Evolutionary conservation across 2,329 filamentous ascomycete genomes (phyloP), one percentile per base, ranked within the genome.

Genomic region (Purpureocillium lavendulum): DNA sequence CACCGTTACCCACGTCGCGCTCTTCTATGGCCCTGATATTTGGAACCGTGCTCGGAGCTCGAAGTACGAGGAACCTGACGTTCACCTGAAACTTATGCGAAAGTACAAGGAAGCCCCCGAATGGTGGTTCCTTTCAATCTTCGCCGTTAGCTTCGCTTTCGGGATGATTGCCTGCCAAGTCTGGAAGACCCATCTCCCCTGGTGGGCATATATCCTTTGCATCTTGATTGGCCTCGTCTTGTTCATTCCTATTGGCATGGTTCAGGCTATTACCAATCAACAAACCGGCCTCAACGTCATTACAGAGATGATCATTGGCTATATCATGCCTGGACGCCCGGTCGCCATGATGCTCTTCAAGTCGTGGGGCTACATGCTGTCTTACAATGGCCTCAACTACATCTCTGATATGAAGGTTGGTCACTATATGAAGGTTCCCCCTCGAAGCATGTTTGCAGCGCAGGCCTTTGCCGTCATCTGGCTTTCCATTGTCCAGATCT

Each of bases 71-170:
- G 66, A 71, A 39, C 58, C 61, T 13, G 73, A 77, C 48, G 54
- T 76, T 4, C 74, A 77, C 47, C 56, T 62, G 35, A 67, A 67
- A 42, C 61, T 80, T 39, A 80, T 80, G 75, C 51, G 60, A 28
- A 71, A 68, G 41, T 81, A 77, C 52, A 65, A 66, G 43, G 60
- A 71, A 29, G 70, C 68, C 0, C 76, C 76, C 1, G 55, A 69
- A 30, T 79, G 71, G 71, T 80, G 75, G 75, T 80, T 77, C 44
- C 48, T 53, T 0, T 45, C 44, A 7, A 57, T 73, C n/a, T 65
- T 70, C 16, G 43, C 64, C 4, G 16, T 66, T 38, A 73, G 75
- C 57, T 59, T 76, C n/a, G 70, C 55, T 3, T 61, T 79, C 7
- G 58, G 59, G n/a, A 62, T 64, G 54, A 52, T 62, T 24, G 58